Conservation (phyloP, 257 asterid species). For the Paraleonurus japonicus region DNA sequence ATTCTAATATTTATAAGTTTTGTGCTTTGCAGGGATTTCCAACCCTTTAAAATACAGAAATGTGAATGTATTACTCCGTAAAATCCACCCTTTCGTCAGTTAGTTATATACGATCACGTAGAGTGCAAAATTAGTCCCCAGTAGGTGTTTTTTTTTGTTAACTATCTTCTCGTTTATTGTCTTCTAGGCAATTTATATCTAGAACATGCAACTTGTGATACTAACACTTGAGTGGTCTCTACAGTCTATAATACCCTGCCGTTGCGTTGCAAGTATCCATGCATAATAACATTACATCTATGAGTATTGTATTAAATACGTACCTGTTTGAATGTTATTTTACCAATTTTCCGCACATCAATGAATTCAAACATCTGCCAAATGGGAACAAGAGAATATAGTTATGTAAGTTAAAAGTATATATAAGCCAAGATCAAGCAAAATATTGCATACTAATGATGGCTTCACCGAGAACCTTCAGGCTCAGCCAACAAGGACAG, state of each 20-base stretch:
- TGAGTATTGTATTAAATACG: background rate
- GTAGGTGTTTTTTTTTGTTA: background rate
- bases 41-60: background rate
- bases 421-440: conserved; percentile 6
- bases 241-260: background rate
- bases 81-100: background rate
- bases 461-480: conserved; percentile 1
- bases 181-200: background rate
- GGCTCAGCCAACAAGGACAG: background rate
- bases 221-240: background rate
- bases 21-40: background rate
- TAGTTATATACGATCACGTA: background rate
- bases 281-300: background rate
- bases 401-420: background rate
- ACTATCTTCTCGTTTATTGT: background rate
- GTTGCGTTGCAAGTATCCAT: conserved; percentile 10
- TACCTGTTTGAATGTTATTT: conserved; percentile 85
- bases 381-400: background rate
- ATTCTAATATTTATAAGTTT: background rate
- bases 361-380: conserved; percentile 74
- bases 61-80: background rate
- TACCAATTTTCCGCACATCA: conserved; percentile 74
- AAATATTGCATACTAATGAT: background rate
- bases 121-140: background rate
- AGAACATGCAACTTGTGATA: background rate